These are phyloP conservation scores for Cunninghamia lanceolata DNA, from an alignment of 75 land plant genomes.

Conservation along the genomic window DNA sequence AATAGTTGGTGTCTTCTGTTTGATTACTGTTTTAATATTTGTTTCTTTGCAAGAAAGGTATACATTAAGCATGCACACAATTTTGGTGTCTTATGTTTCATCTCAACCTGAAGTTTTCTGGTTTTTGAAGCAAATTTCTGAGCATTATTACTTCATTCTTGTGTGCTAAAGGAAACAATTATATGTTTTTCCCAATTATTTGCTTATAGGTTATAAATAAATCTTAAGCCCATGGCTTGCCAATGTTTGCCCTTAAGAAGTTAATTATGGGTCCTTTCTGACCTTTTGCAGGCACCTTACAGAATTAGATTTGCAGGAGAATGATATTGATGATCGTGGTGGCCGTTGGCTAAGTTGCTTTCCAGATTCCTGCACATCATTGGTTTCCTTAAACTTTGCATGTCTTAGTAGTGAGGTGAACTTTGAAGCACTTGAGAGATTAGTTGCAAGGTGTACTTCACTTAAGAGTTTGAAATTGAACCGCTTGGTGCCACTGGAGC, in stretches of 20 bases:
- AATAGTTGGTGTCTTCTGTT: too few species aligned
- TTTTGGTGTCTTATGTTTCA: background rate
- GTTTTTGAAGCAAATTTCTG: background rate
- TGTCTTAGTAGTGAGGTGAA: conserved; percentile 41
- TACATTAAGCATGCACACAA: background rate
- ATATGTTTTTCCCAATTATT: background rate
- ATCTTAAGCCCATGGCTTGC: background rate
- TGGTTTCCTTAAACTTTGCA: conserved; percentile 56
- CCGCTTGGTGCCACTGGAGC: conserved; percentile 39
- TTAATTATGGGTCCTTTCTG: background rate
- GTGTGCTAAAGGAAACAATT: background rate
- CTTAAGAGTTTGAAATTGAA: conserved; percentile 50
- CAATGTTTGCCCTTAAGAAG: background rate
- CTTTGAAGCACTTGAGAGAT: conserved; percentile 37
- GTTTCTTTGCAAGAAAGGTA: background rate
- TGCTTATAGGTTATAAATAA: background rate
- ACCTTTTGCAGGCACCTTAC: conserved; percentile 37
- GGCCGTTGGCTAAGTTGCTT: conserved; percentile 51
- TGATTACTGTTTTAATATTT: background rate
- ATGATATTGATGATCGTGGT: conserved; percentile 27
- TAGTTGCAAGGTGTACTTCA: conserved; percentile 40
- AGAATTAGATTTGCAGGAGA: conserved; percentile 56
- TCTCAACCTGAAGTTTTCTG: background rate
- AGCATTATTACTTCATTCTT: background rate
- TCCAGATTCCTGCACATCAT: conserved; percentile 45